phyloP scores from a whole-genome alignment of 305 asterid genomes.

The Fraxinus xanthoxyloides region DNA sequence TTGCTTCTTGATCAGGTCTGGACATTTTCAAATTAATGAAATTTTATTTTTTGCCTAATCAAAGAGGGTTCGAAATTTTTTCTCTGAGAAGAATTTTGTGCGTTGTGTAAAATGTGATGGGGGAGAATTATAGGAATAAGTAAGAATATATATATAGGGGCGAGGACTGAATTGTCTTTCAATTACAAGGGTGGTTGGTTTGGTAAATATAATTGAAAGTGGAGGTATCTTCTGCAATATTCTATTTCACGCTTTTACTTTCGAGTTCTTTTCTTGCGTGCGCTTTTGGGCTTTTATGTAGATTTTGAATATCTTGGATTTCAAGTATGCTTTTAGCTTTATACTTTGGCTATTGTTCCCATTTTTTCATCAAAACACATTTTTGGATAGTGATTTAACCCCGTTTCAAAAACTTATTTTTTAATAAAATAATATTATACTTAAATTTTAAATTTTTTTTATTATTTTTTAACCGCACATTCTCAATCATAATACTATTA shows the following conservation, averaged over 20 bases:
- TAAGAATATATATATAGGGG: too few relatives aligned
- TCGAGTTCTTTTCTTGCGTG: background rate
- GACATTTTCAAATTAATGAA: constrained; percentile 40
- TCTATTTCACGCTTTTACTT: constrained; percentile 25
- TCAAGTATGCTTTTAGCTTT: background rate
- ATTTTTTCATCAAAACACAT: too few relatives aligned
- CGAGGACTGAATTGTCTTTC: background rate
- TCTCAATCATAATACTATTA: too few relatives aligned
- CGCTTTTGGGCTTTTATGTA: background rate
- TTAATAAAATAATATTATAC: too few relatives aligned
- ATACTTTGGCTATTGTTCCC: too few relatives aligned
- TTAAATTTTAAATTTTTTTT: too few relatives aligned
- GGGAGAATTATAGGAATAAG: background rate
- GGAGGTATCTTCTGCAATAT: constrained; percentile 11
- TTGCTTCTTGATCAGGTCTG: constrained; percentile 67
- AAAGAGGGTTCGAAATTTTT: background rate
- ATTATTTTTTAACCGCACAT: too few relatives aligned
- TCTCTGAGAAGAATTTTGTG: background rate
- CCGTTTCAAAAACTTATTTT: too few relatives aligned
- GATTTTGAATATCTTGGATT: background rate
- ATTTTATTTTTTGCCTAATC: background rate
- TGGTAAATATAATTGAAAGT: constrained; percentile 17
- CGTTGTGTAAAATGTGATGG: background rate
- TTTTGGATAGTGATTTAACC: too few relatives aligned
- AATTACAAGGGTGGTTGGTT: constrained; percentile 3